Evolutionary conservation across 192 early-diverging fungal species (phyloP).

Genomic region (Coemansia sp.): DNA sequence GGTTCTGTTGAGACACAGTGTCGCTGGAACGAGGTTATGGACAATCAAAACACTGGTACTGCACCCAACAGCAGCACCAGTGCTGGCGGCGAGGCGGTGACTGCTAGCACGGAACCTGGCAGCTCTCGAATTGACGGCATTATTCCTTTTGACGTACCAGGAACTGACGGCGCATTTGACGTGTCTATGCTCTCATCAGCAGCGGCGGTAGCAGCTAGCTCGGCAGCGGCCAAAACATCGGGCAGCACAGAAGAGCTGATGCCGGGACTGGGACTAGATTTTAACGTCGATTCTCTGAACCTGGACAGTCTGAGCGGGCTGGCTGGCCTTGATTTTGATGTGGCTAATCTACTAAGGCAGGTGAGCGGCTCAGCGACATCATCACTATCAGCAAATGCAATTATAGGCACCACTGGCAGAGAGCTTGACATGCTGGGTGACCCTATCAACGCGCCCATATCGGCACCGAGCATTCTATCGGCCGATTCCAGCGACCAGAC

Average conservation of each 20-base stretch:
- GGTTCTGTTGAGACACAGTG: neutral
- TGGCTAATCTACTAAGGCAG: constrained; percentile 39
- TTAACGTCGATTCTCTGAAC: constrained; percentile 48
- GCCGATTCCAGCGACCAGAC: neutral
- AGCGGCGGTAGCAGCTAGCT: neutral
- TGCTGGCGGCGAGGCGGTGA: neutral
- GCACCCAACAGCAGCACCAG: neutral
- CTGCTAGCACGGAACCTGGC: neutral
- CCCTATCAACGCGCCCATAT: constrained; percentile 1
- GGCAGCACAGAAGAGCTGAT: constrained; percentile 1
- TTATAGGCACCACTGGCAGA: neutral
- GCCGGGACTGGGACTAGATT: constrained; percentile 19
- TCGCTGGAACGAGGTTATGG: neutral
- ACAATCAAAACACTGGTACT: constrained; percentile 1
- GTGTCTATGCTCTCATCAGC: neutral
- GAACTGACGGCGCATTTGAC: neutral
- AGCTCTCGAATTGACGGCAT: neutral
- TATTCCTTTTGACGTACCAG: neutral
- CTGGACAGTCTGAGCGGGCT: constrained; percentile 29
- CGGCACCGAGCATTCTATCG: neutral
- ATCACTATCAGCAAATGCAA: neutral
- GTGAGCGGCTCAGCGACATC: constrained; percentile 17
- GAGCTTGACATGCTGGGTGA: neutral
- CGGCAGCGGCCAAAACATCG: neutral
- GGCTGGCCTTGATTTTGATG: constrained; percentile 39